Evolutionary conservation across 2,329 filamentous ascomycete species (phyloP).

Genomic region (Aspergillaceae sp.): DNA sequence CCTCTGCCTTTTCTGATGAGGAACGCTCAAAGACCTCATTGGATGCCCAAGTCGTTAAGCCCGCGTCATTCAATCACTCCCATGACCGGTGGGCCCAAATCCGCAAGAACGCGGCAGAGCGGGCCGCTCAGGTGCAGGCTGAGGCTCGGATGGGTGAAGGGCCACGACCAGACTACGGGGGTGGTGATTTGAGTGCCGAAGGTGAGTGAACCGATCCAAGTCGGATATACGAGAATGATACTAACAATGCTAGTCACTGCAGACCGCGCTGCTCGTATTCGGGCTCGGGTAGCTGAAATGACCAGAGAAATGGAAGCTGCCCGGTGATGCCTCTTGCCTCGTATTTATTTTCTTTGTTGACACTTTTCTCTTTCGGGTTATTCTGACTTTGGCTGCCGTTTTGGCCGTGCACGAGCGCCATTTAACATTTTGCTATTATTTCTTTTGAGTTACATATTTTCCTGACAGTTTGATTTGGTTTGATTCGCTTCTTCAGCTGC

Average conservation of each 20-base stretch:
- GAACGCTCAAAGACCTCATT: background rate
- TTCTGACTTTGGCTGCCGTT: constrained; percentile 1
- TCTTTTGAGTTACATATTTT: background rate
- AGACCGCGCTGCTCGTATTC: constrained; percentile 92
- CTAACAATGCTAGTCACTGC: constrained; percentile 62
- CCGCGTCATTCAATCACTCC: constrained; percentile 9
- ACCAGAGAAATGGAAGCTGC: constrained; percentile 69
- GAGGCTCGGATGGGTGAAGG: constrained; percentile 45
- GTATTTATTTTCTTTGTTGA: background rate
- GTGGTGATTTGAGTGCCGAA: too few relatives aligned
- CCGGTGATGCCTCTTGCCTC: constrained; percentile 11
- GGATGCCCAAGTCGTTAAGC: constrained; percentile 1
- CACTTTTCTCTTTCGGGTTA: constrained; percentile 2
- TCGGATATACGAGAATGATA: too few relatives aligned
- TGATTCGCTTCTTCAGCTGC: background rate
- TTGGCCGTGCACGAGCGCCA: background rate
- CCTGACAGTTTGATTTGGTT: background rate
- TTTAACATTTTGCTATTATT: background rate
- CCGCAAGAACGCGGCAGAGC: constrained; percentile 82
- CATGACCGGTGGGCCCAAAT: constrained; percentile 94
- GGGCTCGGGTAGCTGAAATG: constrained; percentile 88
- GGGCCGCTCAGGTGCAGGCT: constrained; percentile 61
- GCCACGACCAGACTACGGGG: too few relatives aligned
- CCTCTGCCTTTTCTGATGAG: constrained; percentile 3
- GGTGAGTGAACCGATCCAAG: too few relatives aligned